Evolutionary conservation across 345 rosid genomes (phyloP).

Genomic region (Populus nigra): DNA sequence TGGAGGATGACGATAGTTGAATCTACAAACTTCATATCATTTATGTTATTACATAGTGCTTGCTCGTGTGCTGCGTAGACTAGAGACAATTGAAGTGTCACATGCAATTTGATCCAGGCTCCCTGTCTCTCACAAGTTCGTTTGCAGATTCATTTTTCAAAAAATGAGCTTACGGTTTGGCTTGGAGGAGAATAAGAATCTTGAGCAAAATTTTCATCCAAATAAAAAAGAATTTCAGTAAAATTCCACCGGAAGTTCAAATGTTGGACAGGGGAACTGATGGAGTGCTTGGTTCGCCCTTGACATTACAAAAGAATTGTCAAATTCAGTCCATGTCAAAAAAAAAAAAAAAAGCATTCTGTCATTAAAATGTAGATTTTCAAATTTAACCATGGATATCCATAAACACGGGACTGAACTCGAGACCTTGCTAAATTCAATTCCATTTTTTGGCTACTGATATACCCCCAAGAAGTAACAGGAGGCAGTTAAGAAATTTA

Average conservation of each 20-base stretch:
- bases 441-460: not conserved
- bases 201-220: not conserved
- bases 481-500: not conserved
- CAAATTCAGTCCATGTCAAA: too few species aligned
- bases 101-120: slow-evolving; percentile 2
- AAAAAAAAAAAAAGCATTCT: too few species aligned
- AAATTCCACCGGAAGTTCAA: not conserved
- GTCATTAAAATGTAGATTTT: too few species aligned
- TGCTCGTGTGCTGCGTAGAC: not conserved
- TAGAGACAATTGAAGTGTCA: not conserved
- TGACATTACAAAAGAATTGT: too few species aligned
- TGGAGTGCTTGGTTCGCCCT: not conserved
- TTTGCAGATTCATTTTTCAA: not conserved
- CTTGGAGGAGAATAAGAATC: not conserved
- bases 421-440: not conserved
- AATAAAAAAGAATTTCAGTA: not conserved
- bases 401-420: too few species aligned
- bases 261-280: not conserved
- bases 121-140: not conserved
- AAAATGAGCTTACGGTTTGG: not conserved
- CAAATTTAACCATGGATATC: too few species aligned
- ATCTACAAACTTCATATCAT: not conserved
- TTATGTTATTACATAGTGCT: not conserved
- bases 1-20: not conserved
- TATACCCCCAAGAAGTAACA: not conserved